These are phyloP conservation scores for Ilyonectria mors-panacis DNA, from an alignment of 2,329 filamentous ascomycete genomes.

Conservation along the genomic window DNA sequence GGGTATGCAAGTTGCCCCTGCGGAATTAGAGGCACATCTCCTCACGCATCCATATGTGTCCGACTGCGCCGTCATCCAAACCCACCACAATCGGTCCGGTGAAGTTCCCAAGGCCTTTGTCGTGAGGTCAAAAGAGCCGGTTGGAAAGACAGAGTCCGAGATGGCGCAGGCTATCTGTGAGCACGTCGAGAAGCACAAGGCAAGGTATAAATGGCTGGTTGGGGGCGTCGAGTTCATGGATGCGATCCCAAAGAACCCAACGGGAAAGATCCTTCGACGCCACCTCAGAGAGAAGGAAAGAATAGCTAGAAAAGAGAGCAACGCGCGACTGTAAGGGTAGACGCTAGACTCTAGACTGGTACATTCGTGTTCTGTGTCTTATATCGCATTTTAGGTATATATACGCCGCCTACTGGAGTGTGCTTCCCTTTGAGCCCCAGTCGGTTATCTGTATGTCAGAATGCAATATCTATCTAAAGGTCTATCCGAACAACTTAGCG, in stretches of 20 bases:
- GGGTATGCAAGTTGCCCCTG: constrained; percentile 79
- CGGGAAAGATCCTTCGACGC: constrained; percentile 79
- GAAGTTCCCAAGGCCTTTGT: constrained; percentile 75
- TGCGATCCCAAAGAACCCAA: constrained; percentile 78
- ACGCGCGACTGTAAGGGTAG: constrained; percentile 73
- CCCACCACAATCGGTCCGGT: constrained; percentile 70
- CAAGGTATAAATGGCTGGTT: constrained; percentile 76
- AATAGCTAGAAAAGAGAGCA: constrained; percentile 46
- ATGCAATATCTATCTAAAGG: too few species aligned
- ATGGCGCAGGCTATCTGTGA: constrained; percentile 65
- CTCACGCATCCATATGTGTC: constrained; percentile 78
- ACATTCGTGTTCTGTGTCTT: too few species aligned
- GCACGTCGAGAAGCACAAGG: constrained; percentile 75
- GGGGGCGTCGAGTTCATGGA: constrained; percentile 74
- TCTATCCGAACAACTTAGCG: too few species aligned
- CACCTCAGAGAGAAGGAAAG: constrained; percentile 78
- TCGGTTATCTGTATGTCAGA: too few species aligned
- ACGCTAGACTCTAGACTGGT: too few species aligned
- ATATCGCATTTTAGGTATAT: too few species aligned
- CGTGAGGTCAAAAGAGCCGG: constrained; percentile 61
- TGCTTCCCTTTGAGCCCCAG: too few species aligned
- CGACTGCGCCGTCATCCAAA: constrained; percentile 83
- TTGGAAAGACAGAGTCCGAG: constrained; percentile 67
- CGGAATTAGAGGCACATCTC: constrained; percentile 82
- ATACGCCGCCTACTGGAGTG: too few species aligned